These are phyloP conservation scores for Microstegium vimineum DNA, from an alignment of 176 grass and related monocot genomes.

Conservation along the genomic window DNA sequence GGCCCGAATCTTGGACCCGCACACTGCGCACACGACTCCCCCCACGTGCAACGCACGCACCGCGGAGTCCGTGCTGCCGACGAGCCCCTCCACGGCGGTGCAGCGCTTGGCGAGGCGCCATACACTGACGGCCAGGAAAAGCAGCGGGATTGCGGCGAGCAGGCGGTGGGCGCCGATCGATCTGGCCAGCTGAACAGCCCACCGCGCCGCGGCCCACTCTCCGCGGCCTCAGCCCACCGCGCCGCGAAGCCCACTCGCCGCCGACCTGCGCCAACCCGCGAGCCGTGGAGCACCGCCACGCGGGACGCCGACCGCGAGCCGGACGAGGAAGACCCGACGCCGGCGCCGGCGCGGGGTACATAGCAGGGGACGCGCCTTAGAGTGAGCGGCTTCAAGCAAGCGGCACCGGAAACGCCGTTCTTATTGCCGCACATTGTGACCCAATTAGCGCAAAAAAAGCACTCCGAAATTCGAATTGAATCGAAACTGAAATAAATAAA, in stretches of 20 bases:
- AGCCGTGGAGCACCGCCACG: conserved; percentile 37
- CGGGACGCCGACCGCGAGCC: conserved; percentile 46
- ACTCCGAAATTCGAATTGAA: background rate
- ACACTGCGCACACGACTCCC: conserved; percentile 48
- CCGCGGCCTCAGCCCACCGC: background rate
- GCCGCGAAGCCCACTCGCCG: conserved; percentile 27
- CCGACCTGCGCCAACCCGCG: background rate
- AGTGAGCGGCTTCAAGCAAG: conserved; percentile 30
- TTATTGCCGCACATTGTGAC: conserved; percentile 36
- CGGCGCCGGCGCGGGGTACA: background rate
- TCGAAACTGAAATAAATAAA: background rate
- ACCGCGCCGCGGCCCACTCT: conserved; percentile 15
- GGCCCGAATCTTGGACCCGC: conserved; percentile 45
- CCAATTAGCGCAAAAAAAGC: background rate
- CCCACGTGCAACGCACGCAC: conserved; percentile 21
- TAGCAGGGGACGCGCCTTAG: conserved; percentile 6
- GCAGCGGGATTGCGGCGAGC: conserved; percentile 11
- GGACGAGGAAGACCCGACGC: conserved; percentile 37
- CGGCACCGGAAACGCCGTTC: conserved; percentile 16
- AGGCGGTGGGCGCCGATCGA: conserved; percentile 13
- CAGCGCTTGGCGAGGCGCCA: conserved; percentile 46
- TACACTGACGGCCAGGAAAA: conserved; percentile 30
- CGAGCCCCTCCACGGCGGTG: conserved; percentile 39
- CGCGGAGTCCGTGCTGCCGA: conserved; percentile 19
- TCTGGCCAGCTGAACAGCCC: conserved; percentile 3